phyloP scores from a whole-genome alignment of 23 red algal species.

The Gracilaria domingensis region DNA sequence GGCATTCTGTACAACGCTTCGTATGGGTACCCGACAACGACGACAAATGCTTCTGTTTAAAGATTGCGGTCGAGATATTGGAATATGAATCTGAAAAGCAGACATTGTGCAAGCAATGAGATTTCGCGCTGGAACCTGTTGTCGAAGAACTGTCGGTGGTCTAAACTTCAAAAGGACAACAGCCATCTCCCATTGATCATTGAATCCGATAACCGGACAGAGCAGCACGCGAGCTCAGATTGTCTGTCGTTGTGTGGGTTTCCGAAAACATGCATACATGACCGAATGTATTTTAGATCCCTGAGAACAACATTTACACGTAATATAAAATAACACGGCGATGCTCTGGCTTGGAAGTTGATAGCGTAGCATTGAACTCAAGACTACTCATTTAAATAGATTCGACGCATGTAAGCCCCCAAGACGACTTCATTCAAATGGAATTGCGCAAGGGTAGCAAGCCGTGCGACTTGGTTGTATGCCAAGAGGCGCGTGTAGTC shows the following conservation, averaged over 20 bases:
- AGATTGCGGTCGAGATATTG: neutral
- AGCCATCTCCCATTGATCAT: neutral
- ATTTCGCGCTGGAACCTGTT: neutral
- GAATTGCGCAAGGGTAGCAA: too few relatives aligned
- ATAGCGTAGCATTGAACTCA: neutral
- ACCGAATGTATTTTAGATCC: too few relatives aligned
- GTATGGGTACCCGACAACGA: conserved; percentile 3
- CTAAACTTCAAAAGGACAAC: neutral
- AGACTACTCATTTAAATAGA: too few relatives aligned
- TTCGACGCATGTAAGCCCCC: too few relatives aligned
- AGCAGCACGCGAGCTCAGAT: neutral
- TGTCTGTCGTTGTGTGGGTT: too few relatives aligned
- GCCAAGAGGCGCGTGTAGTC: too few relatives aligned
- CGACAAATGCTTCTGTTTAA: conserved; percentile 2
- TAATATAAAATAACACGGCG: neutral
- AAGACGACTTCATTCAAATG: too few relatives aligned
- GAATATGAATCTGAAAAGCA: conserved; percentile 26
- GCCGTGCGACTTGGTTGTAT: too few relatives aligned
- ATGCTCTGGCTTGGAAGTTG: neutral
- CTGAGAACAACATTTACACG: neutral
- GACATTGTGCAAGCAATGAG: neutral
- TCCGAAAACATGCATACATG: too few relatives aligned
- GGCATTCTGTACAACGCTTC: conserved; percentile 4
- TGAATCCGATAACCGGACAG: neutral
- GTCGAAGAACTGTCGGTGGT: neutral